Percentiles rank a stretch among this genome's conserved stretches.
Conservation (phyloP, 495 filamentous ascomycete genomes). For the Xylaria sp. region DNA sequence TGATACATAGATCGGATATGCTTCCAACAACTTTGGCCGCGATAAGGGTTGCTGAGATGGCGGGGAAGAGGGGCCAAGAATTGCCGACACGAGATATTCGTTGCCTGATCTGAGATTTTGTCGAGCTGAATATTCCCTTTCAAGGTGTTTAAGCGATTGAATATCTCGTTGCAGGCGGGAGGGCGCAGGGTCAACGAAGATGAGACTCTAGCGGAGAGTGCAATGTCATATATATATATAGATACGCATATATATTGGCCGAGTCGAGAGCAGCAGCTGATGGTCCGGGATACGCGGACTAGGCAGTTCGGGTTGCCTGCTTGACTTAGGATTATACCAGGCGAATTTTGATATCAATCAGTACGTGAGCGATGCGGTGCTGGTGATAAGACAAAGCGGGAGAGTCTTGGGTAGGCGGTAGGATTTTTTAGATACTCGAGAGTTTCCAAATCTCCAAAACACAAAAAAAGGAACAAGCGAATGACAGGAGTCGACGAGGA, state of each 20-base stretch:
- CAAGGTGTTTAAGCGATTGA: constrained; percentile 47
- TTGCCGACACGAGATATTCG: constrained; percentile 9
- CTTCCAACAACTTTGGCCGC: constrained; percentile 13
- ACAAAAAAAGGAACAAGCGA: constrained; percentile 61
- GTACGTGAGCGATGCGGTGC: not conserved
- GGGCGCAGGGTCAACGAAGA: constrained; percentile 37
- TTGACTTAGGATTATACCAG: constrained; percentile 10
- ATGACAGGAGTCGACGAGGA: constrained; percentile 71
- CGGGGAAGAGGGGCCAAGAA: not conserved
- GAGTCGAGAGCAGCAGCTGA: constrained; percentile 26
- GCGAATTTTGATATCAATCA: constrained; percentile 16
- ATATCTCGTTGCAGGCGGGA: constrained; percentile 42
- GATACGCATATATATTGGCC: constrained; percentile 15
- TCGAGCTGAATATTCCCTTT: constrained; percentile 39
- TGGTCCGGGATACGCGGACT: constrained; percentile 21
- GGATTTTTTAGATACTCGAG: constrained; percentile 31
- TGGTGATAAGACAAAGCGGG: constrained; percentile 33
- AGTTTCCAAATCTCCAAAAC: constrained; percentile 50
- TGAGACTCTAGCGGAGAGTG: constrained; percentile 31
- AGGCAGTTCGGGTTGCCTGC: not conserved
- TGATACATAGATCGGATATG: constrained; percentile 33
- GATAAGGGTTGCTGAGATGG: not conserved
- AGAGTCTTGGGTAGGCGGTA: constrained; percentile 28
- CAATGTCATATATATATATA: constrained; percentile 37
- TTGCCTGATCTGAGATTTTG: constrained; percentile 23